These are phyloP conservation scores for Alternaria hordeiaustralica DNA, from an alignment of 2,329 filamentous ascomycete genomes.

Conservation along the genomic window DNA sequence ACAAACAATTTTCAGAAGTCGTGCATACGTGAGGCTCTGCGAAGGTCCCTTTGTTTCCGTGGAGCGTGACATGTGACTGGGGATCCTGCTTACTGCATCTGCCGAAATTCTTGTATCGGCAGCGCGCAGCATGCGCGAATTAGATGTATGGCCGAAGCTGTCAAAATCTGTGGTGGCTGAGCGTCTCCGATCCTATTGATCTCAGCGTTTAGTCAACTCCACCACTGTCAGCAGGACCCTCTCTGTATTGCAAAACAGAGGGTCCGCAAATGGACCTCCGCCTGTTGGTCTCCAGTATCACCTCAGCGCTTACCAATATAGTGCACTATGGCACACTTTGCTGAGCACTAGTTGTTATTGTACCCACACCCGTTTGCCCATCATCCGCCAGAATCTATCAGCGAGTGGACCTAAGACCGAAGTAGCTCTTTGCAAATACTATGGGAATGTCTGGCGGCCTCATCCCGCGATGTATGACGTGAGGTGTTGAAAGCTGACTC, in stretches of 20 bases:
- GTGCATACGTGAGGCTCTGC: constrained; percentile 15
- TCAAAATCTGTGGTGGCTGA: constrained; percentile 6
- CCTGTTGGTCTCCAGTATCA: constrained; percentile 17
- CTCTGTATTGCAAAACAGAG: constrained; percentile 4
- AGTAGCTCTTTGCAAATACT: not conserved
- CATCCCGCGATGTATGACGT: not conserved
- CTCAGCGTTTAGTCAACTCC: constrained; percentile 4
- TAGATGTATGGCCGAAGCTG: constrained; percentile 1
- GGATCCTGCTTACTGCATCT: constrained; percentile 1
- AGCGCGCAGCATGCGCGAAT: constrained; percentile 8
- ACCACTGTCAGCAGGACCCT: constrained; percentile 7
- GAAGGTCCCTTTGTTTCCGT: not conserved
- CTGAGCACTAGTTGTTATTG: constrained; percentile 15
- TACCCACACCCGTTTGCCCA: constrained; percentile 23
- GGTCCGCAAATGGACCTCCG: constrained; percentile 15
- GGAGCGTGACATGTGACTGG: constrained; percentile 10
- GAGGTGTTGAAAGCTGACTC: constrained; percentile 3
- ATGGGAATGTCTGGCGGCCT: not conserved
- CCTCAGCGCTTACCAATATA: constrained; percentile 10
- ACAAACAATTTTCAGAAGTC: constrained; percentile 13
- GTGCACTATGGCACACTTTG: constrained; percentile 18
- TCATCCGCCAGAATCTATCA: constrained; percentile 12
- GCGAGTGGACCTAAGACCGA: not conserved
- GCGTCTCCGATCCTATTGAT: constrained; percentile 6
- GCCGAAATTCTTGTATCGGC: constrained; percentile 13